Percentiles rank a stretch among this genome's conserved stretches.
Evolutionary conservation across 305 asterid genomes (phyloP).

Genomic region (Fraxinus sp.): DNA sequence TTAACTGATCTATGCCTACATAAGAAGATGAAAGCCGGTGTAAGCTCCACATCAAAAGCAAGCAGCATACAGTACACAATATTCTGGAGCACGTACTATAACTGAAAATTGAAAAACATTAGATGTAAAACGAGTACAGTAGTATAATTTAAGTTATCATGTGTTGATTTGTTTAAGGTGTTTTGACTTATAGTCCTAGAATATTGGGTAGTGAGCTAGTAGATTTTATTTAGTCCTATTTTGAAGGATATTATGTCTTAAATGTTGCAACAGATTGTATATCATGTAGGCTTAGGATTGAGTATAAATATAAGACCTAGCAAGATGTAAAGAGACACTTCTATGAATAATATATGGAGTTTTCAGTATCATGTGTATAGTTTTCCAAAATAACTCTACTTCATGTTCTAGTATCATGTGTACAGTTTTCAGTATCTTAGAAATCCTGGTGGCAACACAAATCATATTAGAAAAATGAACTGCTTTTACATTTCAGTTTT

Average conservation of each 20-base stretch:
- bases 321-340: neutral
- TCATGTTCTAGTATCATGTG: neutral
- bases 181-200: neutral
- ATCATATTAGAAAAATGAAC: neutral
- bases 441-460: neutral
- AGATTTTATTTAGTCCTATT: neutral
- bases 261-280: neutral
- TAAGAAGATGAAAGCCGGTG: neutral
- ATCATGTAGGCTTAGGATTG: neutral
- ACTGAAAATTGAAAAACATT: neutral
- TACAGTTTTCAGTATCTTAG: neutral
- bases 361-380: neutral
- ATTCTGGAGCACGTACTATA: neutral
- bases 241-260: neutral
- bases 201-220: neutral
- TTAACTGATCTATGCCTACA: conserved; percentile 45
- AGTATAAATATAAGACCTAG: neutral
- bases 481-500: neutral
- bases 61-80: neutral
- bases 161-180: neutral
- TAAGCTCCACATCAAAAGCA: conserved; percentile 17
- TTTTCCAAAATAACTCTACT: neutral
- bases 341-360: neutral
- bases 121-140: neutral
- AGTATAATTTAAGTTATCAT: neutral